phyloP scores from a whole-genome alignment of 768 basidiomycete species.

The Amanita rubescens region DNA sequence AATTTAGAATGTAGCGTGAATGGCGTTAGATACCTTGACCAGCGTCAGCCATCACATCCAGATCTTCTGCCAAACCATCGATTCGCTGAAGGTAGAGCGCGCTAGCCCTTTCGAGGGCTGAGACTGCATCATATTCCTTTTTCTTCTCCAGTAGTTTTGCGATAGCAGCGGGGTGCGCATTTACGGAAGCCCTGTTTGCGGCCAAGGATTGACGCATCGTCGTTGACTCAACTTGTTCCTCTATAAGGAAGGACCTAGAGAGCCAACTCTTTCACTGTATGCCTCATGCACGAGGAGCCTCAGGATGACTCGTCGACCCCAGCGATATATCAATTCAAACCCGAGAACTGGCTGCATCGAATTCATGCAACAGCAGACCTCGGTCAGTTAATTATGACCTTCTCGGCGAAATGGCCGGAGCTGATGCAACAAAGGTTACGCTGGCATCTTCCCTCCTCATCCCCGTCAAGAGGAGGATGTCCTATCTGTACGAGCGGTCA shows the following conservation, averaged over 20 bases:
- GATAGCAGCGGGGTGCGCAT: conserved; percentile 35
- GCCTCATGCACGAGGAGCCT: conserved; percentile 1
- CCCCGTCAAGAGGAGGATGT: conserved; percentile 71
- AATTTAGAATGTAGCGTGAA: not conserved
- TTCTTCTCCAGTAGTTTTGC: conserved; percentile 69
- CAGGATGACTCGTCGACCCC: conserved; percentile 1
- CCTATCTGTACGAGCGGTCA: conserved; percentile 56
- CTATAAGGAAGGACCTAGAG: not conserved
- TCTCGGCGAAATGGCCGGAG: too few species aligned
- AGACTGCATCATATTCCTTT: conserved; percentile 72
- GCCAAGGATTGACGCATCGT: conserved; percentile 52
- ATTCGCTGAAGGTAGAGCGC: conserved; percentile 59
- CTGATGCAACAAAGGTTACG: conserved; percentile 54
- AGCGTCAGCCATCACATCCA: conserved; percentile 71
- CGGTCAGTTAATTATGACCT: not conserved
- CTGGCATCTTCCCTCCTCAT: conserved; percentile 69
- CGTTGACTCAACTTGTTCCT: conserved; percentile 1
- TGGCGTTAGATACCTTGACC: conserved; percentile 45
- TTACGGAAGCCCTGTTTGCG: conserved; percentile 33
- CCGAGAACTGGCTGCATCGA: conserved; percentile 1
- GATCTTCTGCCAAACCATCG: conserved; percentile 62
- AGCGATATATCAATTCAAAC: conserved; percentile 2
- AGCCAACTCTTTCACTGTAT: not conserved
- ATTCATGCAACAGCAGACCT: conserved; percentile 4
- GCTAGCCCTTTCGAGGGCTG: conserved; percentile 61